Evolutionary conservation across 129 eudicot species (phyloP).

Genomic region (Scalesia atractyloides): DNA sequence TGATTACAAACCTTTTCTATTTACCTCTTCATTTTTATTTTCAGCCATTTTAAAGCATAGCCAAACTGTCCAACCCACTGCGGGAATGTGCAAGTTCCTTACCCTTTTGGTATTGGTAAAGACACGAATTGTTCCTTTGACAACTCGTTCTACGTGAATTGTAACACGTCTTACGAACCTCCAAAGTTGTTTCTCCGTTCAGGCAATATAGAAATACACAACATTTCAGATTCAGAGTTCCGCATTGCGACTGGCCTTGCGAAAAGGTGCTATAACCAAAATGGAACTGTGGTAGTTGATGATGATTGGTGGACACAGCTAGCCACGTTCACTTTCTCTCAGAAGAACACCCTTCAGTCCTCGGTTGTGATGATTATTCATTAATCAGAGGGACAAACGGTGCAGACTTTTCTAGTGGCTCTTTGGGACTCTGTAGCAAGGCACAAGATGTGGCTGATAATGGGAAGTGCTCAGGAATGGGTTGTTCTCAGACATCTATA

Average conservation of each 20-base stretch:
- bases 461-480: constrained; percentile 39
- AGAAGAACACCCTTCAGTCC: not conserved
- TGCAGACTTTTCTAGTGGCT: constrained; percentile 3
- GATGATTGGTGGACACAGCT: not conserved
- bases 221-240: not conserved
- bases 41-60: not conserved
- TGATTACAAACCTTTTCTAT: too few species aligned
- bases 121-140: constrained; percentile 27
- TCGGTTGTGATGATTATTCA: constrained; percentile 4
- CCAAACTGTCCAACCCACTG: constrained; percentile 24
- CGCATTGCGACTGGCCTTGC: not conserved
- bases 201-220: not conserved
- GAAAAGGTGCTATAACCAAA: too few species aligned
- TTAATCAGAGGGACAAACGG: not conserved
- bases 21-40: too few species aligned
- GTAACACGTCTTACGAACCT: constrained; percentile 29
- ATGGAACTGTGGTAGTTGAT: too few species aligned
- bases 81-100: constrained; percentile 30
- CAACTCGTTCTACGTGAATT: constrained; percentile 19
- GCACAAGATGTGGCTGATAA: not conserved
- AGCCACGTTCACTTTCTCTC: not conserved
- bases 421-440: not conserved
- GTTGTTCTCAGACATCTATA: constrained; percentile 42
- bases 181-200: constrained; percentile 14
- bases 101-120: constrained; percentile 38